Conservation (phyloP, 1,284 basidiomycete species). For the Leccinum pachyderme region DNA sequence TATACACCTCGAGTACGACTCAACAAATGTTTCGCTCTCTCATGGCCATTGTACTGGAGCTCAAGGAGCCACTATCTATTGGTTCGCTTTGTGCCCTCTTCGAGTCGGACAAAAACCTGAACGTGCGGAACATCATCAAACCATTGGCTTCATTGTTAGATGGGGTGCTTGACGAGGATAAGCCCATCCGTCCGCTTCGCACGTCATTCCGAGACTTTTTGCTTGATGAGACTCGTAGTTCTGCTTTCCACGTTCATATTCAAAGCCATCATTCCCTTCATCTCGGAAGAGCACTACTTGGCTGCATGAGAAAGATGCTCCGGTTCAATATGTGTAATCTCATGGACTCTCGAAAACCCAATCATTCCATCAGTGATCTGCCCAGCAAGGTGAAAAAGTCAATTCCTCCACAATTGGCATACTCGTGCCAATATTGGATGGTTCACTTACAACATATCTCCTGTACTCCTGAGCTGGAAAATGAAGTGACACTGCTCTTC, state of each 20-base stretch:
- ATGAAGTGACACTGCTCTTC: not conserved
- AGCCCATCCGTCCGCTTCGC: no score
- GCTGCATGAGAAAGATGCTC: not conserved
- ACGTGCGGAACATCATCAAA: not conserved
- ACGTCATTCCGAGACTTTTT: not conserved
- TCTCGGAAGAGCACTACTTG: not conserved
- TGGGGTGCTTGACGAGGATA: no score
- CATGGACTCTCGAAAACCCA: not conserved
- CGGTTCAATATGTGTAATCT: not conserved
- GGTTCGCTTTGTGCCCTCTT: not conserved
- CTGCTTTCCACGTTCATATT: not conserved
- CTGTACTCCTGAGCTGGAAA: not conserved
- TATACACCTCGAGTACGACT: not conserved
- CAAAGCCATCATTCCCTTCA: not conserved
- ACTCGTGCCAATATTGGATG: not conserved
- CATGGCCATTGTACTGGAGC: not conserved
- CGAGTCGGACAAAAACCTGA: not conserved
- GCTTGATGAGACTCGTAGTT: not conserved
- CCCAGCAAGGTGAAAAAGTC: not conserved
- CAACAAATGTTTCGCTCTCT: not conserved
- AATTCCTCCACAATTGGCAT: not conserved
- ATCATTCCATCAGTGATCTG: not conserved
- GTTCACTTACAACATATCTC: not conserved
- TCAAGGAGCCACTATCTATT: not conserved
- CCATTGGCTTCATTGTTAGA: not conserved